Evolutionary conservation across 495 filamentous ascomycete genomes (phyloP).

Genomic region (Xylaria acuta): DNA sequence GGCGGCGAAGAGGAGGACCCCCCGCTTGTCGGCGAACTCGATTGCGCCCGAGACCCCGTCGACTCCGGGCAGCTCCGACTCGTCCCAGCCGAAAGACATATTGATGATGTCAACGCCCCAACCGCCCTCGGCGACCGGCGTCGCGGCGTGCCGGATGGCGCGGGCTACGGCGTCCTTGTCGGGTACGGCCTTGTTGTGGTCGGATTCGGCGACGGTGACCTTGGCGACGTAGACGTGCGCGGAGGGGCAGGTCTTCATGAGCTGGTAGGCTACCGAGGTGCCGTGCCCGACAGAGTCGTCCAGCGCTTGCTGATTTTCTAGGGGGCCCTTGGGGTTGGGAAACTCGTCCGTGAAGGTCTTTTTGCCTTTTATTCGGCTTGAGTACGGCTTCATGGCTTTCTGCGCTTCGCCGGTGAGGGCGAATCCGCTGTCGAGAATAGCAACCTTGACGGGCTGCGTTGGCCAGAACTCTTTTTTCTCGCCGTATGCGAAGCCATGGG

Average conservation of each 20-base stretch:
- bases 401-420: not conserved
- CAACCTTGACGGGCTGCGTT: not conserved
- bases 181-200: not conserved
- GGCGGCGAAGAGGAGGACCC: conserved; percentile 2
- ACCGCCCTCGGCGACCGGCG: not conserved
- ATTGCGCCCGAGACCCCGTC: not conserved
- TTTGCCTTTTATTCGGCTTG: not conserved
- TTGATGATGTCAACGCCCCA: conserved; percentile 1
- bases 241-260: not conserved
- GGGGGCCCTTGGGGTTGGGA: not conserved
- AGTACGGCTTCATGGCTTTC: not conserved
- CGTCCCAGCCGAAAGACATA: conserved; percentile 5
- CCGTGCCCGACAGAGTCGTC: not conserved
- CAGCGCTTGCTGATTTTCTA: not conserved
- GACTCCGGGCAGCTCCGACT: not conserved
- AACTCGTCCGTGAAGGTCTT: not conserved
- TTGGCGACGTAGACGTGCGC: not conserved
- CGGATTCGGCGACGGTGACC: not conserved
- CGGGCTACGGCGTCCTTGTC: not conserved
- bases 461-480: not conserved
- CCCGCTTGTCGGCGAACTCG: not conserved
- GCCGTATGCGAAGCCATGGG: not conserved
- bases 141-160: not conserved
- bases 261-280: not conserved
- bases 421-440: not conserved